Base-by-base conservation (phyloP, 768 basidiomycete genomes). In the Pilatotrama ljubarskyi region DNA sequence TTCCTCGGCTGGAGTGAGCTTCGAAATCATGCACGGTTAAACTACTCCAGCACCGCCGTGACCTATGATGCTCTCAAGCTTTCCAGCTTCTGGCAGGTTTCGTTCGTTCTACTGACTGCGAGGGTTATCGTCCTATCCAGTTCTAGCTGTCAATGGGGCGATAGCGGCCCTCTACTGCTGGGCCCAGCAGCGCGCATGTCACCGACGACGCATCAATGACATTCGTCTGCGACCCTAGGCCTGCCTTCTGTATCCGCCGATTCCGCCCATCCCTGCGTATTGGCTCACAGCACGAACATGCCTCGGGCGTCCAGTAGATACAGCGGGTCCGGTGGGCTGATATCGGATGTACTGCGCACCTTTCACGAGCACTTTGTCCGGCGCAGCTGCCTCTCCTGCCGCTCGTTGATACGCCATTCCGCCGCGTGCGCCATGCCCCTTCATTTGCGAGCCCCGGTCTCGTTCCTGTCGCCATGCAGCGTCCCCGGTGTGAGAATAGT, bases 151-250 rank as follows among this genome's bases (percentile, higher is more conserved):
- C 29, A 32, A 32, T 32, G 13, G 40, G 41, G 10, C 40, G 8
- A 10, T 37, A 44, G 20, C n/a, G 22, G 35, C 9, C 17, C 51
- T 14, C 42, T 54, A 44, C 46, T 38, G 48, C 24, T 35, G 40
- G 26, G 37, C 1, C 25, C 32, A 25, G 47, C 29, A n/a, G 29
- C 40, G n/a, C 20, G 41, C 47, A 40, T 50, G 59, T 55, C 48
- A 38, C 52, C 25, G 29, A 50, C 52, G 40, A 42, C 40, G 38
- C 52, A 48, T 46, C 54, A 61, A 20, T 61, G 54, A 55, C 54
- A 61, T 53, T 29, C 10, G 22, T n/a, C 52, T 18, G 40, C 51
- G 17, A 48, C 47, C 25, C 35, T 44, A 32, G 29, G 29, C 29
- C 29, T 32, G 29, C 29, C 29, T 32, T n/a, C n/a, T n/a, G n/a